Conservation (phyloP, 1,284 basidiomycete species). For the Trametes polyzona region DNA sequence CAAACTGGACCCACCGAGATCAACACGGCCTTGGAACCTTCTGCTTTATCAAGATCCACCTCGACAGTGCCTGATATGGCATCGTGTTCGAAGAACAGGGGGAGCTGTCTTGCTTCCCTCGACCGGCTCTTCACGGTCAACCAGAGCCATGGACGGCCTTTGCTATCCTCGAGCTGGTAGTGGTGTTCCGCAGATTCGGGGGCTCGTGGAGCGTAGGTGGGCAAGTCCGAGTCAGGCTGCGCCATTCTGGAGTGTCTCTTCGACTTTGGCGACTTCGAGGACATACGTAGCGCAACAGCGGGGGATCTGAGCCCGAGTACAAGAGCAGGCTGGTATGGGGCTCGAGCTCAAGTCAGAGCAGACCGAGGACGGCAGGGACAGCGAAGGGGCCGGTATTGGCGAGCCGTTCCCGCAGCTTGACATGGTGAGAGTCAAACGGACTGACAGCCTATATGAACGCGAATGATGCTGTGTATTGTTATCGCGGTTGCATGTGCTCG, state of each 20-base stretch:
- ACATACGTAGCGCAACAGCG: neutral
- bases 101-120: slow-evolving; percentile 31
- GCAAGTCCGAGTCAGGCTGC: slow-evolving; percentile 7
- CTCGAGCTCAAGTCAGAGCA: neutral
- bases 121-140: slow-evolving; percentile 37
- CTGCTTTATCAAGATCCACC: slow-evolving; percentile 35
- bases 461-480: slow-evolving; percentile 11
- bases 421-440: slow-evolving; percentile 7
- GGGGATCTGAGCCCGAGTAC: neutral
- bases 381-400: neutral
- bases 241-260: neutral
- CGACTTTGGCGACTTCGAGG: neutral
- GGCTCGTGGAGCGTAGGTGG: slow-evolving; percentile 16
- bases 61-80: slow-evolving; percentile 35
- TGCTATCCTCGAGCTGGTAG: slow-evolving; percentile 44
- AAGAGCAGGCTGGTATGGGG: neutral
- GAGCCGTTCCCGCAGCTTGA: slow-evolving; percentile 1
- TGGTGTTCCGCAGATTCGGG: slow-evolving; percentile 34
- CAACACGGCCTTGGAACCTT: slow-evolving; percentile 34
- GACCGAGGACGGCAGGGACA: neutral
- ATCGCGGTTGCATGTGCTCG: slow-evolving; percentile 9
- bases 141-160: slow-evolving; percentile 40
- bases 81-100: slow-evolving; percentile 36
- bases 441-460: neutral
- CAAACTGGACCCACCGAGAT: slow-evolving; percentile 32